These are phyloP conservation scores for Dorcoceras hygrometricum DNA, from an alignment of 257 asterid species.

Conservation along the genomic window DNA sequence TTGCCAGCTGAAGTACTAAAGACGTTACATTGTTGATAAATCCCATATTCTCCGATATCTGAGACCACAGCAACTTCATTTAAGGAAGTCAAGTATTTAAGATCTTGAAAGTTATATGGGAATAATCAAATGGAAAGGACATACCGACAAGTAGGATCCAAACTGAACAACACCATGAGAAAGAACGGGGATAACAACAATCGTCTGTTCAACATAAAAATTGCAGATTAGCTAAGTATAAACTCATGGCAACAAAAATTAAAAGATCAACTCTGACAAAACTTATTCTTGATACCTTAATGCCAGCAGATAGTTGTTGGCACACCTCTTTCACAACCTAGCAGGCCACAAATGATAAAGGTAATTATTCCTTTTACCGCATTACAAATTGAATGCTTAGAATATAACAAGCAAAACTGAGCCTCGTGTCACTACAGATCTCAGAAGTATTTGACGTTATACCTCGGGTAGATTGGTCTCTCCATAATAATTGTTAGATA, in stretches of 20 bases:
- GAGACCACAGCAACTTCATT: conserved; percentile 24
- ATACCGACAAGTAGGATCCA: conserved; percentile 33
- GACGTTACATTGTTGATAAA: conserved; percentile 50
- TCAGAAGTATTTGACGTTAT: conserved; percentile 10
- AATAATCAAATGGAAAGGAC: conserved; percentile 23
- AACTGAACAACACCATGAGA: conserved; percentile 12
- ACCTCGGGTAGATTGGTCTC: conserved; percentile 63
- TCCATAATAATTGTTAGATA: conserved; percentile 35
- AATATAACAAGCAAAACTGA: conserved; percentile 3
- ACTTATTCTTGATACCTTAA: conserved; percentile 2
- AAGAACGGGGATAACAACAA: conserved; percentile 8
- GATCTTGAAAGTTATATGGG: neutral
- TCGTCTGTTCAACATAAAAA: neutral
- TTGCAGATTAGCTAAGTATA: neutral
- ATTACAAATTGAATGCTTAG: neutral
- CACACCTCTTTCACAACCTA: conserved; percentile 17
- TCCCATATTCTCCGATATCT: conserved; percentile 61
- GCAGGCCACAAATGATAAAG: neutral
- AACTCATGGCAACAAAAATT: neutral
- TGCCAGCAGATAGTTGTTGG: conserved; percentile 14
- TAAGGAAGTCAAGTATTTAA: neutral
- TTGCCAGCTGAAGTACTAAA: conserved; percentile 51
- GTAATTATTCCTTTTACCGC: neutral
- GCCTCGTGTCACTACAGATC: neutral
- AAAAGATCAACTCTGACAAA: neutral